Evolutionary conservation across 2,329 filamentous ascomycete genomes (phyloP), one percentile per base, ranked within the genome.

Genomic region (Diaporthe capsici): DNA sequence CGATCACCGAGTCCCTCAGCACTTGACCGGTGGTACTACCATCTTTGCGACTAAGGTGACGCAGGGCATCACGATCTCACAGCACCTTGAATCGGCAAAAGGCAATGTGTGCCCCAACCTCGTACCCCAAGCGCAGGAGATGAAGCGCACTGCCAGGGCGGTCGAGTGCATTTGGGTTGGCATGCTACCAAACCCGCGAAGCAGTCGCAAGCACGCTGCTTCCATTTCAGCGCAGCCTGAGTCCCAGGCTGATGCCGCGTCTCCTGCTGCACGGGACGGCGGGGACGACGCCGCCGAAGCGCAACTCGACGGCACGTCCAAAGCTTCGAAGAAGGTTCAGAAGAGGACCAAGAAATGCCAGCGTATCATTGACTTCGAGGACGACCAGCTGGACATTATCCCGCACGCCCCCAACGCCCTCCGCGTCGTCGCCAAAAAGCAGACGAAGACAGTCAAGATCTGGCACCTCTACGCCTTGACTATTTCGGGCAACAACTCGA

Each of bases 301-400:
- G 2, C 34, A 44, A 20, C 15, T 34, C n/a, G 44, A 74, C 12
- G 63, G 42, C 9, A 4, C 15, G 15, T 28, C 72, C 37, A 49
- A 60, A 13, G 39, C 10, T 17, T 22, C 25, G 7, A 51, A 28
- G 4, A 72, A 42, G 42, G 17, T 9, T 8, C n/a, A n/a, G 13
- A 65, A 53, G 58, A 53, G 13, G 44, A 6, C 20, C 2, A 72
- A 51, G 67, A 65, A 72, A 22, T 13, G 0, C 10, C 12, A 17
- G 9, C 13, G 25, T 17, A 55, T 72, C 34, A n/a, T 53, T 17
- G 58, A 65, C 58, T 39, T 72, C 12, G n/a, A 39, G 10, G 57
- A 55, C 4, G 49, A 72, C 13, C 25, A 75, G 4, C 39, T 82
- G n/a, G 70, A 73, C 3, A 49, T 74, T 42, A 77, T 79, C 15